Conservation (phyloP, 2,329 filamentous ascomycete species). For the Lithohypha guttulata region DNA sequence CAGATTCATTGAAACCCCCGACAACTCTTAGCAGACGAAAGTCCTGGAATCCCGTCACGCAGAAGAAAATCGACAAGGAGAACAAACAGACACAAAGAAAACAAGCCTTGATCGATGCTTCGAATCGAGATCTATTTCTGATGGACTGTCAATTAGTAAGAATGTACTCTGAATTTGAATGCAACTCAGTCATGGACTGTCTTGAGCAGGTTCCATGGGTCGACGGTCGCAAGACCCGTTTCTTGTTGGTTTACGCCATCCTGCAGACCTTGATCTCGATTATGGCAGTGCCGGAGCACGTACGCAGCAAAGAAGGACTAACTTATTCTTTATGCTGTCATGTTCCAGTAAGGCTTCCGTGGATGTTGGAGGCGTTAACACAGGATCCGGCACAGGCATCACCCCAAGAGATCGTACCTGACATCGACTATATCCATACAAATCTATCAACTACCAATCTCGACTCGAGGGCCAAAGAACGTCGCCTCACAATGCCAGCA, state of each 20-base stretch:
- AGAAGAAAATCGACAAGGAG: constrained; percentile 15
- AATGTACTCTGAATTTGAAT: constrained; percentile 61
- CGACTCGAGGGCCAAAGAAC: not conserved
- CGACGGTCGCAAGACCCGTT: constrained; percentile 66
- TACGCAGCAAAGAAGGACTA: constrained; percentile 45
- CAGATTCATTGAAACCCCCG: constrained; percentile 3
- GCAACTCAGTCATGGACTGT: constrained; percentile 47
- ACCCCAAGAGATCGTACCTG: constrained; percentile 8
- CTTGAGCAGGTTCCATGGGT: constrained; percentile 46
- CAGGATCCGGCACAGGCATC: not conserved
- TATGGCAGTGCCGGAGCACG: constrained; percentile 50
- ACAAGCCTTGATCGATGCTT: constrained; percentile 17
- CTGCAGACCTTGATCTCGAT: constrained; percentile 62
- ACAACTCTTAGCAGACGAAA: constrained; percentile 12
- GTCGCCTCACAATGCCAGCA: constrained; percentile 6
- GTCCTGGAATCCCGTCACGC: constrained; percentile 20
- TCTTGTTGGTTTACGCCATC: constrained; percentile 64
- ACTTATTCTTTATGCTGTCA: constrained; percentile 50
- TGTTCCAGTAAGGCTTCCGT: constrained; percentile 22
- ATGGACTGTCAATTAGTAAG: constrained; percentile 46
- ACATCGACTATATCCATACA: constrained; percentile 7
- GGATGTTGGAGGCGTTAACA: not conserved
- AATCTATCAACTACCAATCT: constrained; percentile 4
- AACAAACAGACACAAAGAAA: constrained; percentile 14
- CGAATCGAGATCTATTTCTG: constrained; percentile 22